Evolutionary conservation across 2,329 filamentous ascomycete genomes (phyloP).

Genomic region (Fusarium continuum): DNA sequence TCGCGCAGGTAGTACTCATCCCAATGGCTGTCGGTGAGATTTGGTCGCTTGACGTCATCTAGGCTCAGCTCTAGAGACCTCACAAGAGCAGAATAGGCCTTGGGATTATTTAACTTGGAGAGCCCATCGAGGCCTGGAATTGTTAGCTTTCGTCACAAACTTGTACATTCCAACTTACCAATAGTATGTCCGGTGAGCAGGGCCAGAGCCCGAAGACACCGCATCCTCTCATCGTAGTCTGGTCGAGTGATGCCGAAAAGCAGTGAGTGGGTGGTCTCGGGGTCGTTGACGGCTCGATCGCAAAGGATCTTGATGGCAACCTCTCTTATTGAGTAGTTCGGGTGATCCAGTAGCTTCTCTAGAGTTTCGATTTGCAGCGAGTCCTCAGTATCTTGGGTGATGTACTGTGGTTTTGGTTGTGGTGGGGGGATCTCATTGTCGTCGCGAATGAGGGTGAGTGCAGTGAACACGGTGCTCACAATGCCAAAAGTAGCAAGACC

Average conservation of each 20-base stretch:
- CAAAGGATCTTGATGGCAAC: slow-evolving; percentile 69
- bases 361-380: slow-evolving; percentile 73
- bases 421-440: slow-evolving; percentile 72
- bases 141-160: slow-evolving; percentile 23
- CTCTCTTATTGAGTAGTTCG: slow-evolving; percentile 77
- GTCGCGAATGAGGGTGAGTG: slow-evolving; percentile 68
- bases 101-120: slow-evolving; percentile 58
- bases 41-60: slow-evolving; percentile 58
- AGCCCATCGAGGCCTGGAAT: slow-evolving; percentile 51
- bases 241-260: slow-evolving; percentile 67
- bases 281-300: slow-evolving; percentile 68
- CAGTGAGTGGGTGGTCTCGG: slow-evolving; percentile 58
- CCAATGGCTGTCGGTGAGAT: slow-evolving; percentile 64
- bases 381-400: slow-evolving; percentile 79
- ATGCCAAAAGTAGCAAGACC: slow-evolving; percentile 68
- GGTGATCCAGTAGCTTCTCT: slow-evolving; percentile 72
- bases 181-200: slow-evolving; percentile 59
- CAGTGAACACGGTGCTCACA: slow-evolving; percentile 64
- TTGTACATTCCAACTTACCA: slow-evolving; percentile 30
- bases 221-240: slow-evolving; percentile 68
- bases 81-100: slow-evolving; percentile 66
- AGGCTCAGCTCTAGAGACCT: slow-evolving; percentile 67
- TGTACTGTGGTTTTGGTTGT: slow-evolving; percentile 75
- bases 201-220: slow-evolving; percentile 64
- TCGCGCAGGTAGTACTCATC: slow-evolving; percentile 72